A percentile compares a stretch with the other conserved stretches of the same genome.
phyloP scores from a whole-genome alignment of 371 early-diverging fungal species.

The Cokeromyces recurvatus region DNA sequence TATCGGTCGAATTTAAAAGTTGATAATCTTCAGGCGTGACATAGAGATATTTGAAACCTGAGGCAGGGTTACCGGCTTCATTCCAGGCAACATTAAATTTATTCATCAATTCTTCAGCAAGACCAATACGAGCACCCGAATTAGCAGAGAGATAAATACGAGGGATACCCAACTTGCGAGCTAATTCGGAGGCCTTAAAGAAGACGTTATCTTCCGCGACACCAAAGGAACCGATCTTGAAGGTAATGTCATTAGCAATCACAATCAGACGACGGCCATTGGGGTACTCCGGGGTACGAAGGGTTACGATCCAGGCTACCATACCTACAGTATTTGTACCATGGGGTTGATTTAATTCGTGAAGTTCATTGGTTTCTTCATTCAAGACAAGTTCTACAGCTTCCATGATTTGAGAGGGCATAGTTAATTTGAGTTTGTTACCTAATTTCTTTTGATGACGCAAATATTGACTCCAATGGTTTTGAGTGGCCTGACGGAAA shows the following conservation, averaged over 20 bases:
- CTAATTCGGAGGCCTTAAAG: constrained; percentile 88
- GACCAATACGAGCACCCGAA: constrained; percentile 98
- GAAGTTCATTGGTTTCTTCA: constrained; percentile 65
- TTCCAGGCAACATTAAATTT: constrained; percentile 88
- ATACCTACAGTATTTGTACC: constrained; percentile 94
- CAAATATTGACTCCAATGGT: constrained; percentile 60
- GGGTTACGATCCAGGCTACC: constrained; percentile 91
- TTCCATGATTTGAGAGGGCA: constrained; percentile 69
- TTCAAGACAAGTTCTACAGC: constrained; percentile 87
- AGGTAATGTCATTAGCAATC: constrained; percentile 98
- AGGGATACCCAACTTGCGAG: constrained; percentile 83
- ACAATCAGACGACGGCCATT: constrained; percentile 85
- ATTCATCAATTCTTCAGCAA: constrained; percentile 88
- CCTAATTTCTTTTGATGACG: constrained; percentile 19
- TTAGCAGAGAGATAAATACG: constrained; percentile 97
- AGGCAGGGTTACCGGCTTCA: constrained; percentile 68
- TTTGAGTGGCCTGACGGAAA: constrained; percentile 81
- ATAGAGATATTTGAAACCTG: constrained; percentile 92
- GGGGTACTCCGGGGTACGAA: constrained; percentile 94
- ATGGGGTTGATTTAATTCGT: constrained; percentile 77
- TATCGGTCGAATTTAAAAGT: constrained; percentile 49
- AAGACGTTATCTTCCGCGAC: constrained; percentile 92
- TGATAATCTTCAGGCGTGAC: constrained; percentile 72
- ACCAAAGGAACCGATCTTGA: constrained; percentile 97
- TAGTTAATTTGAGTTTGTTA: constrained; percentile 44